Percentiles rank a stretch among this genome's conserved stretches.
These are phyloP conservation scores for Lentinula boryana DNA, from an alignment of 768 basidiomycete species.

Conservation along the genomic window DNA sequence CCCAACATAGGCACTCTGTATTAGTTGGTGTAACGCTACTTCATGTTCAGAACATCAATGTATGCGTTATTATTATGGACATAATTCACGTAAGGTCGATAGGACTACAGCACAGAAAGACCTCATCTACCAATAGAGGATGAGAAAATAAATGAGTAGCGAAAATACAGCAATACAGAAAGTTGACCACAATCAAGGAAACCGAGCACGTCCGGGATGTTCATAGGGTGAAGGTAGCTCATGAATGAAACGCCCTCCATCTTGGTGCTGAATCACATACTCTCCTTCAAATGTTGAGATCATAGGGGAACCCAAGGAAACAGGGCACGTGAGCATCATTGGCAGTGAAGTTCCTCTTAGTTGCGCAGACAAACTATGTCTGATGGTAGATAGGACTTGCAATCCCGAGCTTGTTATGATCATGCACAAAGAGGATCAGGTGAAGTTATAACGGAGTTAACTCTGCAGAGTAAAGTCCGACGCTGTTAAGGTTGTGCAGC, in stretches of 20 bases:
- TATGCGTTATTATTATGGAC: no score
- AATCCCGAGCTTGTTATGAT: background rate
- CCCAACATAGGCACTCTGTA: background rate
- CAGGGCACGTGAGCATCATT: background rate
- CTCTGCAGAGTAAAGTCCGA: no score
- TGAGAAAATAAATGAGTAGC: no score
- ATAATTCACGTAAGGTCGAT: no score
- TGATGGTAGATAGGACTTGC: background rate
- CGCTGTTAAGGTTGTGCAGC: no score
- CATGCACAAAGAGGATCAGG: no score
- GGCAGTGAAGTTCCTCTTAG: background rate
- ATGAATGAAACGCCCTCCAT: conserved; percentile 27
- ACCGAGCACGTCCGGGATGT: background rate
- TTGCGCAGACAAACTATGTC: background rate
- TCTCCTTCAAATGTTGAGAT: conserved; percentile 13
- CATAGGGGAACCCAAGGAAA: conserved; percentile 1
- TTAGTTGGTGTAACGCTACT: no score
- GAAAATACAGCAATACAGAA: background rate
- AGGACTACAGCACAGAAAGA: no score
- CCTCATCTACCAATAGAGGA: no score
- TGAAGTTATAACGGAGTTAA: no score
- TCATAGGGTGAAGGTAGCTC: conserved; percentile 37
- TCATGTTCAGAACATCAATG: no score
- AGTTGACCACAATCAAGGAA: background rate
- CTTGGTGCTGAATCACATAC: conserved; percentile 33